These are phyloP conservation scores for Tothia fuscella DNA, from an alignment of 2,329 filamentous ascomycete species.

Conservation along the genomic window DNA sequence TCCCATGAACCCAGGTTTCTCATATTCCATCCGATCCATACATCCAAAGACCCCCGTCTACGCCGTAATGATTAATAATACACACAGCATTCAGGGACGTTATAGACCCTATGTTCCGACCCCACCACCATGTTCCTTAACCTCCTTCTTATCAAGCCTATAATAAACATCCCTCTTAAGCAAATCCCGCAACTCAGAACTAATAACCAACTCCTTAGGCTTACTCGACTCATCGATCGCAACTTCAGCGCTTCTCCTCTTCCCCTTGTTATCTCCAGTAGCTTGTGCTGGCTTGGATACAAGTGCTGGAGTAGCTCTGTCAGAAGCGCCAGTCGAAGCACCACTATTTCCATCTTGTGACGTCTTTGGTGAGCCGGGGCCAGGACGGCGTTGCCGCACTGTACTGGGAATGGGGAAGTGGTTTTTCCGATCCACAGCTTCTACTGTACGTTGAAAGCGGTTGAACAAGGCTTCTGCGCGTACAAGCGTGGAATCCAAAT, in stretches of 20 bases:
- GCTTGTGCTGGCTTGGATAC: not conserved
- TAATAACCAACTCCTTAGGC: slow-evolving; percentile 40
- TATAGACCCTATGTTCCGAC: slow-evolving; percentile 15
- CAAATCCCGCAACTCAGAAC: slow-evolving; percentile 48
- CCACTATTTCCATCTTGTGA: slow-evolving; percentile 15
- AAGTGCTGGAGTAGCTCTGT: slow-evolving; percentile 14
- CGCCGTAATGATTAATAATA: too few relatives aligned
- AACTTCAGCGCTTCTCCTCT: slow-evolving; percentile 16
- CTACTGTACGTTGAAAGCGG: slow-evolving; percentile 76
- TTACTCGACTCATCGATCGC: too few relatives aligned
- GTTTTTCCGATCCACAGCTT: slow-evolving; percentile 82
- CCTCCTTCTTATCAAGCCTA: slow-evolving; percentile 33
- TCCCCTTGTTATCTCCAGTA: slow-evolving; percentile 3
- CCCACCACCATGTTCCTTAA: slow-evolving; percentile 34
- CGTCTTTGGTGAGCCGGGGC: slow-evolving; percentile 22
- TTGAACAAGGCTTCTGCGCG: slow-evolving; percentile 81
- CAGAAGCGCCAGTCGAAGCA: slow-evolving; percentile 4
- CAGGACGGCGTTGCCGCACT: slow-evolving; percentile 37
- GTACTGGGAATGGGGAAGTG: slow-evolving; percentile 56
- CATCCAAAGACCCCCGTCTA: too few relatives aligned
- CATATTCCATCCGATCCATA: too few relatives aligned
- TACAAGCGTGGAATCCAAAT: slow-evolving; percentile 74
- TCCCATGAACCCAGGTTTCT: too few relatives aligned
- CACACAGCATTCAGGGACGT: too few relatives aligned
- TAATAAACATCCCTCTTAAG: slow-evolving; percentile 49